Percentiles rank a stretch among this genome's conserved stretches.
These are phyloP conservation scores for Aspergillus candidus DNA, from an alignment of 2,329 filamentous ascomycete genomes.

Conservation along the genomic window DNA sequence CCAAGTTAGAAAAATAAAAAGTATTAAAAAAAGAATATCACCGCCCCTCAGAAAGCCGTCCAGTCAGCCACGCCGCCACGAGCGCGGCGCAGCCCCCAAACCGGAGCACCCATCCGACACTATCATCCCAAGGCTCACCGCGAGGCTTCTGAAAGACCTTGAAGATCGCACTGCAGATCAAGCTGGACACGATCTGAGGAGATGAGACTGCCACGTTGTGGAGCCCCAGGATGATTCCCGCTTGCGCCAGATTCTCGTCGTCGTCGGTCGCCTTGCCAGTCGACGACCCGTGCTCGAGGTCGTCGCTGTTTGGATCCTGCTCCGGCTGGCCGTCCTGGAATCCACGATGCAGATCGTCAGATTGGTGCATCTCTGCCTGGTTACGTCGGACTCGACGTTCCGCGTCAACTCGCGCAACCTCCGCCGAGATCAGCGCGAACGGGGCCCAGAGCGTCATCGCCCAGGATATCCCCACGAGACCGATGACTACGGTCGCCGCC, in stretches of 20 bases:
- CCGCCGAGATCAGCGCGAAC: constrained; percentile 88
- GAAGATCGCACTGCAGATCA: constrained; percentile 80
- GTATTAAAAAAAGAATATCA: background rate
- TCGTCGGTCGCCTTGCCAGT: constrained; percentile 17
- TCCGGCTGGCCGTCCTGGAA: constrained; percentile 1
- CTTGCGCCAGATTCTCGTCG: constrained; percentile 62
- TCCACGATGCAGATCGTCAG: constrained; percentile 5
- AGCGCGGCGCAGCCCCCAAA: constrained; percentile 76
- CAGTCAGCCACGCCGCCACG: constrained; percentile 67
- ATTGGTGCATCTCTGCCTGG: constrained; percentile 25
- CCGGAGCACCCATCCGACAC: constrained; percentile 78
- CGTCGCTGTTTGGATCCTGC: constrained; percentile 5
- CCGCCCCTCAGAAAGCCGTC: constrained; percentile 58
- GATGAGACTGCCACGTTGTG: constrained; percentile 93
- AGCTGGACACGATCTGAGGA: constrained; percentile 83
- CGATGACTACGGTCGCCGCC: constrained; percentile 70
- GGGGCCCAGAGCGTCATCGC: constrained; percentile 90
- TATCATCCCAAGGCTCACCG: constrained; percentile 76
- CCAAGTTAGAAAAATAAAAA: background rate
- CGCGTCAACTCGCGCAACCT: constrained; percentile 78
- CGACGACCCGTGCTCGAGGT: constrained; percentile 24
- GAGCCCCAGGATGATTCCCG: constrained; percentile 85
- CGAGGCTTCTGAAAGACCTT: constrained; percentile 79
- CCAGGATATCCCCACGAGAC: constrained; percentile 83
- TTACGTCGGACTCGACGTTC: constrained; percentile 49